Evolutionary conservation across 106 monocot genomes (phyloP), one percentile per base, ranked within the genome.

Genomic region (Narthecium ossifragum): DNA sequence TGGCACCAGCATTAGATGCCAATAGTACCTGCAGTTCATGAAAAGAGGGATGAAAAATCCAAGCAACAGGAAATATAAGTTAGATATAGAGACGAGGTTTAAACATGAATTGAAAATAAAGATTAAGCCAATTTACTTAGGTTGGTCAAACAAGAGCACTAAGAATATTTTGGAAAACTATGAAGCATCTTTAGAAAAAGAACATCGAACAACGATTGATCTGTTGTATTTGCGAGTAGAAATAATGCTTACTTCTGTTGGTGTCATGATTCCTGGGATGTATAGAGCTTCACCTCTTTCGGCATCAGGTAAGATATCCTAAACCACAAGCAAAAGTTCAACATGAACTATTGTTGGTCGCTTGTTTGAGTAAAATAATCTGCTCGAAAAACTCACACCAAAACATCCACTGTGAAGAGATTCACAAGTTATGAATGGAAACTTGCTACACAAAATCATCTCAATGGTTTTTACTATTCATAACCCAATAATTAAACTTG

Each of bases 201-300:
- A 43, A 43, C 14, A 43, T 41, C 1, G 17, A 43, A 43, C 17
- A 17, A 43, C 43, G 18, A 18, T 17, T 11, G 43, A 43, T 11
- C 14, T 18, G 14, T 3, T 43, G 31, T 55, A 29, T 55, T 18
- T 55, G 29, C 13, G 15, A 55, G 55, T 55, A 28, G 15, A 55
- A 29, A 55, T 4, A 6, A 12, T 46, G 76, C 75, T 55, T 81
- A 87, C 92, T 78, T 92, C 92, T 39, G 87, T 88, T 60, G 92
- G 87, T 54, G 92, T 92, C 87, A 92, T 87, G 15, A 64, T 84
- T 70, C 92, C 92, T 32, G 92, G 92, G 53, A 92, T 84, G 67
- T 88, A 92, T 12, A 92, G 84, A 70, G 84, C 65, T 57, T 72
- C 81, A 54, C 62, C 70, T 40, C 63, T 72, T 62, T 70, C 52